Conservation (phyloP, 2,329 filamentous ascomycete genomes). For the Ophiocordyceps camponoti-saundersi region DNA sequence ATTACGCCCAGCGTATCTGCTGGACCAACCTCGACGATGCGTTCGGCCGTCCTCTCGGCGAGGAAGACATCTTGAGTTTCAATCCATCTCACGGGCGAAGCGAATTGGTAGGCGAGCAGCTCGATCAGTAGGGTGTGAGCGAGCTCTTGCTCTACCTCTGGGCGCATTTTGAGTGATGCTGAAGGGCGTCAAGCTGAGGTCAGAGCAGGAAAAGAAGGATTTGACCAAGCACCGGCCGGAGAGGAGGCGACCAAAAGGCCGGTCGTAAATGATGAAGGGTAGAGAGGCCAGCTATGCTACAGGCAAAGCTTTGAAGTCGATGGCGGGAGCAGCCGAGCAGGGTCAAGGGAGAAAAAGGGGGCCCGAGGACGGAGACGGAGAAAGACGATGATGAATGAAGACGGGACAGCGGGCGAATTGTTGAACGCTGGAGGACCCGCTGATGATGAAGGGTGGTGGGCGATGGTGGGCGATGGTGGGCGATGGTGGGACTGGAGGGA, state of each 20-base stretch:
- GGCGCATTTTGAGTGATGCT: constrained; percentile 54
- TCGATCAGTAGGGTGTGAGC: constrained; percentile 96
- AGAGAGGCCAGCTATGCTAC: background rate
- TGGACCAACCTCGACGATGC: constrained; percentile 93
- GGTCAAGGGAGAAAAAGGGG: background rate
- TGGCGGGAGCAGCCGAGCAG: background rate
- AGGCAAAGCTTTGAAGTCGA: background rate
- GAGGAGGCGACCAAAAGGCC: background rate
- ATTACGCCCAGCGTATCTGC: constrained; percentile 94
- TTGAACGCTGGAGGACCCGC: background rate
- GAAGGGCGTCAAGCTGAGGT: background rate
- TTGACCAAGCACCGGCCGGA: background rate
- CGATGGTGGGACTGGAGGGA: background rate
- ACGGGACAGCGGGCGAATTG: background rate
- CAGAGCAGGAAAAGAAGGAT: background rate
- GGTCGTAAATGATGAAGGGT: background rate
- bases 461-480: too few species aligned
- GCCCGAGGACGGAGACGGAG: background rate
- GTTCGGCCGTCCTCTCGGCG: constrained; percentile 85
- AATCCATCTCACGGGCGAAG: constrained; percentile 97
- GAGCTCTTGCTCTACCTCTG: constrained; percentile 98
- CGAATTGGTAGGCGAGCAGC: constrained; percentile 97
- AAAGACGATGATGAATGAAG: background rate
- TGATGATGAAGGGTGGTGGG: too few species aligned
- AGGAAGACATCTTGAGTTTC: constrained; percentile 99